Evolutionary conservation across 176 grass and related monocot genomes (phyloP).

Genomic region (Oryza nivara): DNA sequence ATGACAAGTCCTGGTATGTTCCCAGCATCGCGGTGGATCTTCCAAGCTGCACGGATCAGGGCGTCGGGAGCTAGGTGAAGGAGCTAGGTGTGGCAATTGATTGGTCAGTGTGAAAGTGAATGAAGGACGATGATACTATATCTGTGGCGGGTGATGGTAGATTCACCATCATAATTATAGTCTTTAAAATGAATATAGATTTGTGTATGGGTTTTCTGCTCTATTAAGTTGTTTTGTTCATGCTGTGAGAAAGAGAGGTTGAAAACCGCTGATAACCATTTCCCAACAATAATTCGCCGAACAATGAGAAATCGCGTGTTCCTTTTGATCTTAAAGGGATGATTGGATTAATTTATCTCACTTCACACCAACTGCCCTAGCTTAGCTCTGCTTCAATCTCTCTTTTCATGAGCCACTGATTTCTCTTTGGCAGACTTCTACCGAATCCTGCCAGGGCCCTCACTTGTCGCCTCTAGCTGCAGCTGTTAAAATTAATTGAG

Average conservation of each 20-base stretch:
- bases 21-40: too few species aligned
- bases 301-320: background rate
- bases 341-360: background rate
- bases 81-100: too few species aligned
- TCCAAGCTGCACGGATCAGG: too few species aligned
- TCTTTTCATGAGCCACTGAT: background rate
- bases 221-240: background rate
- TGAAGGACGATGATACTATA: too few species aligned
- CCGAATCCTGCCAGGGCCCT: background rate
- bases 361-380: background rate
- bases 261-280: background rate
- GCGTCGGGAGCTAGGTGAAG: too few species aligned
- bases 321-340: background rate
- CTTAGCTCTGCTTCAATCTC: background rate
- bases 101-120: too few species aligned
- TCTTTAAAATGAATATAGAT: too few species aligned
- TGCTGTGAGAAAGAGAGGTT: background rate
- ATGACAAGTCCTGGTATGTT: too few species aligned
- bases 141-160: too few species aligned
- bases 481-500: background rate
- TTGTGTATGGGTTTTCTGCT: too few species aligned
- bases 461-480: background rate
- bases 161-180: too few species aligned
- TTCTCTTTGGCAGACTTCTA: background rate
- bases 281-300: background rate